Evolutionary conservation across 2,329 filamentous ascomycete species (phyloP).

Genomic region (Fusarium haematococcum): DNA sequence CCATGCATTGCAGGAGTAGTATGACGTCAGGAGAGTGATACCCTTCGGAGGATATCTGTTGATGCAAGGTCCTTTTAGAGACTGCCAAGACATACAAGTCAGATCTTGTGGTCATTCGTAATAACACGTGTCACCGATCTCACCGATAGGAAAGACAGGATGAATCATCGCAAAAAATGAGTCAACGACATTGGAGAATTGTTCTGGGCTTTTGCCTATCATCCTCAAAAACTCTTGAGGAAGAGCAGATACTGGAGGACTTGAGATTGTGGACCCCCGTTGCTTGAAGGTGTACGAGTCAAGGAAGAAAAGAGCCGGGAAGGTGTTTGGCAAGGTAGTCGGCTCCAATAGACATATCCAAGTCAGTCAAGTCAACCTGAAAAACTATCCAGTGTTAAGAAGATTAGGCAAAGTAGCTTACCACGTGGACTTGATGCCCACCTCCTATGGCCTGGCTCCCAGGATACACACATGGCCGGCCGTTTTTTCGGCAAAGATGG

Average conservation of each 20-base stretch:
- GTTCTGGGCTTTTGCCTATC: neutral
- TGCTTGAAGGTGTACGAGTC: constrained; percentile 12
- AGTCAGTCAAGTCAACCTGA: neutral
- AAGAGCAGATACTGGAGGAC: neutral
- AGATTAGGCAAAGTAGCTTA: neutral
- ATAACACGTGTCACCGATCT: neutral
- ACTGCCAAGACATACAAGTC: neutral
- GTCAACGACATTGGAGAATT: neutral
- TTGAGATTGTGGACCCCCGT: neutral
- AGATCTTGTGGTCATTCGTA: neutral
- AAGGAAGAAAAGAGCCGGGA: constrained; percentile 17
- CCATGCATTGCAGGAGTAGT: constrained; percentile 12
- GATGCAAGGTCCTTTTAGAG: constrained; percentile 4
- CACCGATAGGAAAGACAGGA: constrained; percentile 5
- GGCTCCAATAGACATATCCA: neutral
- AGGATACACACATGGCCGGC: constrained; percentile 5
- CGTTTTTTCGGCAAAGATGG: constrained; percentile 9
- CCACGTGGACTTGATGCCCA: neutral
- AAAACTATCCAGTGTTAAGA: neutral
- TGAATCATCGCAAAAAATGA: neutral
- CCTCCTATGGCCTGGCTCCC: neutral
- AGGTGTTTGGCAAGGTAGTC: neutral
- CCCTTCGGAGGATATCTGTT: constrained; percentile 9
- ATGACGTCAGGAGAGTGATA: constrained; percentile 1
- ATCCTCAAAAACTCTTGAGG: constrained; percentile 1